Evolutionary conservation across 257 asterid genomes (phyloP).

Genomic region (Plantago elongata): DNA sequence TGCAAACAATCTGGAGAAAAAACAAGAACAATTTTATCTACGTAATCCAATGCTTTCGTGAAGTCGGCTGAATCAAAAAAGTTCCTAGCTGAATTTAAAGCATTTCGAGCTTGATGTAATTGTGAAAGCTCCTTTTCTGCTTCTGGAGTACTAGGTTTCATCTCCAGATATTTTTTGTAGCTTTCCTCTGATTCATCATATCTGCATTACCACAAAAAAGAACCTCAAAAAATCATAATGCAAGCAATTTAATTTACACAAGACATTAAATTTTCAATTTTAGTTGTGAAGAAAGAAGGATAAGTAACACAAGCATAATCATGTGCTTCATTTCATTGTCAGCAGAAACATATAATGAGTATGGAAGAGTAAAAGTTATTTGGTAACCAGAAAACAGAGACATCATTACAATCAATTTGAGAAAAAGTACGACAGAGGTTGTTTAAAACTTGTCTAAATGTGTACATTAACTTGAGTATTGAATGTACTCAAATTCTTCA

Average conservation of each 20-base stretch:
- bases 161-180: constrained; percentile 71
- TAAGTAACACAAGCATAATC: no score
- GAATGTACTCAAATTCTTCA: neutral
- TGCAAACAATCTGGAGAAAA: constrained; percentile 88
- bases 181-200: constrained; percentile 76
- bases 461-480: neutral
- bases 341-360: no score
- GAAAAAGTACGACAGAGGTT: constrained; percentile 10
- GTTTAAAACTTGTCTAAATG: constrained; percentile 5
- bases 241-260: neutral
- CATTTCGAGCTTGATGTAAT: constrained; percentile 61
- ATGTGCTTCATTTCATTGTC: no score
- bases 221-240: constrained; percentile 32
- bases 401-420: neutral
- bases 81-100: constrained; percentile 59
- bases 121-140: constrained; percentile 92
- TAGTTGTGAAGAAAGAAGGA: no score
- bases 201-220: constrained; percentile 62
- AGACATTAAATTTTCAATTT: no score
- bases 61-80: constrained; percentile 67
- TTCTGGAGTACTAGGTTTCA: constrained; percentile 65
- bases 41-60: constrained; percentile 58
- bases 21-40: constrained; percentile 79
- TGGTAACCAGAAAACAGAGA: no score
- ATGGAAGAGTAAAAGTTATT: no score